Percentiles rank a stretch among this genome's conserved stretches.
phyloP scores from a whole-genome alignment of 352 stramenopile species.

The Discostella stelligera region DNA sequence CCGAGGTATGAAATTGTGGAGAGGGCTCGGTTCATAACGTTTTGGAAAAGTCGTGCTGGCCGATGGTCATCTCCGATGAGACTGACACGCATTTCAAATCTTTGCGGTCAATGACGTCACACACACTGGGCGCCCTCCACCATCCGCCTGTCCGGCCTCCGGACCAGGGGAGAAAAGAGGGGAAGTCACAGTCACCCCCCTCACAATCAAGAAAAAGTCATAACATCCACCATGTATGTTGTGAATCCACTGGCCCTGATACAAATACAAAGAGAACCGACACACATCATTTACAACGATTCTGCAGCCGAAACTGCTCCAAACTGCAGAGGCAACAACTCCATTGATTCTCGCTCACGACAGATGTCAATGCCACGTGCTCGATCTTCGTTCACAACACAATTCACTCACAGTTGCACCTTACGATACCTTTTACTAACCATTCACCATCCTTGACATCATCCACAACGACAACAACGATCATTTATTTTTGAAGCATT shows the following conservation, averaged over 20 bases:
- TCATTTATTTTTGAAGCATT: neutral
- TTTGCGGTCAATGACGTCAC: constrained; percentile 4
- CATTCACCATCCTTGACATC: neutral
- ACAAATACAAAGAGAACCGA: too few relatives aligned
- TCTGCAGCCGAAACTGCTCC: too few relatives aligned
- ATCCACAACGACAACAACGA: neutral
- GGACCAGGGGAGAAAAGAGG: neutral
- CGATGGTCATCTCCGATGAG: constrained; percentile 7
- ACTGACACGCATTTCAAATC: neutral
- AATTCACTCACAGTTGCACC: neutral
- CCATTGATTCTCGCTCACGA: neutral
- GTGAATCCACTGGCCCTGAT: too few relatives aligned
- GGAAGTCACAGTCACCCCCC: neutral
- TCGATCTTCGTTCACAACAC: neutral
- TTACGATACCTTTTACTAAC: neutral
- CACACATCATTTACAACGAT: too few relatives aligned
- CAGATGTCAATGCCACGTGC: neutral
- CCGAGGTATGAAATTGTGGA: constrained; percentile 2
- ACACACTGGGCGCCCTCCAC: neutral
- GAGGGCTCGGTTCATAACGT: constrained; percentile 12
- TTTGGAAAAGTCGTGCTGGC: neutral
- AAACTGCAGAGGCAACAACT: neutral
- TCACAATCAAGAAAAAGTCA: too few relatives aligned
- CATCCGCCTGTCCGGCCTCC: neutral
- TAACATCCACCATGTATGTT: too few relatives aligned